Evolutionary conservation across 2,329 filamentous ascomycete genomes (phyloP), one percentile per base, ranked within the genome.

Genomic region (Cyphellophora europaea): DNA sequence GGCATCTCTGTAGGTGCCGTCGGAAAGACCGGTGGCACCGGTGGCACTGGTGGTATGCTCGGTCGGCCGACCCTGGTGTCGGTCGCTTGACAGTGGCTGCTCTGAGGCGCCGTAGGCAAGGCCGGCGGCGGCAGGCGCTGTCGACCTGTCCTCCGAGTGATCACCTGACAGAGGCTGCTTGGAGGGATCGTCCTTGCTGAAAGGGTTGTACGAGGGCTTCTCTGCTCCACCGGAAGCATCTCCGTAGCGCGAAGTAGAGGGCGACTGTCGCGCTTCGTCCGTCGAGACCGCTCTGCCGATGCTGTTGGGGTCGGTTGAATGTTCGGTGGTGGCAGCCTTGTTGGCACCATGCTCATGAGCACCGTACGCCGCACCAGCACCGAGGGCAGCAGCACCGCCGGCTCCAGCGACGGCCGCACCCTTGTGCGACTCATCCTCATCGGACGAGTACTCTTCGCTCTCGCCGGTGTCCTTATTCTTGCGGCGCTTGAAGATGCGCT

Each of bases 401-500:
- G 37, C 36, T 11, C 32, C 35, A 30, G 34, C 32, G 30, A 27
- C 33, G 8, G 35, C 38, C 6, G 18, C 11, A 21, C 37, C 33
- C 12, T 27, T 27, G 33, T 35, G 17, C 12, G 30, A 27, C 10
- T 49, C 43, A 11, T 46, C 39, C 13, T 46, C 47, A 19, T 49
- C 41, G 4, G 43, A 39, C 15, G 39, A 41, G 39, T 49, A 46
- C 11, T 49, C 44, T 28, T 48, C 46, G 3, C 45, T 42, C 14
- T 40, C 43, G 12, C 47, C 47, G 2, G 44, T 48, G 17, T 48
- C 43, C 36, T 49, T 48, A 41, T 48, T 49, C 43, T 44, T 46
- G 35, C 45, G 41, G n/a, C 40, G 35, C 33, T 40, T 42, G 38
- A 49, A 46, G 28, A 49, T 46, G n/a, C 47, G 40, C 32, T 44